phyloP scores from a whole-genome alignment of 2,329 filamentous ascomycete genomes.

The Fusarium sp. region DNA sequence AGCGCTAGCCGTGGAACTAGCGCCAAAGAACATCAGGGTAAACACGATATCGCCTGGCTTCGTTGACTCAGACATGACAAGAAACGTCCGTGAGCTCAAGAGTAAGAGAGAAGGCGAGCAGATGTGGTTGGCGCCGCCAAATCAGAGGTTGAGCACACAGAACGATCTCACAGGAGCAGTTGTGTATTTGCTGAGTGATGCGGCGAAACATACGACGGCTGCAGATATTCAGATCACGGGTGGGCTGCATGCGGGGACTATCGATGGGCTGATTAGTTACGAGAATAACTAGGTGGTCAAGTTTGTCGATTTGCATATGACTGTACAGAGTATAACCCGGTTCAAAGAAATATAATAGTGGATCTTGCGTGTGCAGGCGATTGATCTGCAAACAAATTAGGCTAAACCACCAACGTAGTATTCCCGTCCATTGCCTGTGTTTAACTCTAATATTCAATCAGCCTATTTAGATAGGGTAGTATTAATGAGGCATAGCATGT shows the following conservation, averaged over 20 bases:
- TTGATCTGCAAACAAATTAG: conserved; percentile 8
- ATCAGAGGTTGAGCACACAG: conserved; percentile 55
- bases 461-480: conserved; percentile 4
- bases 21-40: conserved; percentile 52
- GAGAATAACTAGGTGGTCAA: conserved; percentile 23
- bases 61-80: conserved; percentile 54
- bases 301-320: background rate
- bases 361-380: background rate
- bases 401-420: background rate
- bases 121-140: conserved; percentile 55
- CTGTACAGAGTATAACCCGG: too few species aligned
- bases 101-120: conserved; percentile 52
- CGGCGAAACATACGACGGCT: conserved; percentile 57
- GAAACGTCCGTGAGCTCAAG: conserved; percentile 49
- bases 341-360: background rate
- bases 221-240: conserved; percentile 60
- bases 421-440: background rate
- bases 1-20: conserved; percentile 55
- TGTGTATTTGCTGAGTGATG: conserved; percentile 59
- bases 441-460: conserved; percentile 1
- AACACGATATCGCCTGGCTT: conserved; percentile 57
- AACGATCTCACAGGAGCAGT: conserved; percentile 58
- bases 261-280: conserved; percentile 54
- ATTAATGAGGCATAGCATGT: background rate
- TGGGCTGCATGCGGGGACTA: conserved; percentile 56